phyloP scores from a whole-genome alignment of 2,329 filamentous ascomycete species.

The Zymoseptoria tritici region DNA sequence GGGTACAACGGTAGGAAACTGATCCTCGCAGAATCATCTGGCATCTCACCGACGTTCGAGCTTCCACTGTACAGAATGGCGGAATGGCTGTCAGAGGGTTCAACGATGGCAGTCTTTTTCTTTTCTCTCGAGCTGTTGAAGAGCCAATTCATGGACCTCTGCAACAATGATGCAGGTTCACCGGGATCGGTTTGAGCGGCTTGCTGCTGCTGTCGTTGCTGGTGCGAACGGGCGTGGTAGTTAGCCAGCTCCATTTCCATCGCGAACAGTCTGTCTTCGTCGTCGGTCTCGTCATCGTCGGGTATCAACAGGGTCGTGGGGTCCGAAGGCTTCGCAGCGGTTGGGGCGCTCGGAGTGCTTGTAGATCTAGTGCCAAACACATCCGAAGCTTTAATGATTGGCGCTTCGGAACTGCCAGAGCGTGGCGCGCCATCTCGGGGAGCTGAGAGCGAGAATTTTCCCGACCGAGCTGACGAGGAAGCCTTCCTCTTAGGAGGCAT shows the following conservation, averaged over 20 bases:
- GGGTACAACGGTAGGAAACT: conserved; percentile 19
- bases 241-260: neutral
- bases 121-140: neutral
- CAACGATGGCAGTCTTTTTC: neutral
- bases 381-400: conserved; percentile 15
- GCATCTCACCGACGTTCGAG: neutral
- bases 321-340: neutral
- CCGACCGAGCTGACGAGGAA: conserved; percentile 15
- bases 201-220: neutral
- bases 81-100: conserved; percentile 5
- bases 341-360: neutral
- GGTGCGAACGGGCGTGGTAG: neutral
- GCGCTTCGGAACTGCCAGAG: conserved; percentile 2
- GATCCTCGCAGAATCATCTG: conserved; percentile 4
- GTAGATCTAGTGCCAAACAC: conserved; percentile 9
- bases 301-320: neutral
- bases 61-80: conserved; percentile 14
- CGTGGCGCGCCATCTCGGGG: conserved; percentile 2
- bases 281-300: conserved; percentile 1
- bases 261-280: neutral
- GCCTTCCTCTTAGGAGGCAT: conserved; percentile 25
- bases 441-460: conserved; percentile 7
- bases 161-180: neutral
- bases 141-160: neutral
- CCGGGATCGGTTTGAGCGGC: neutral